phyloP scores from a whole-genome alignment of 768 basidiomycete genomes.

The Rhizopogon vulgaris region DNA sequence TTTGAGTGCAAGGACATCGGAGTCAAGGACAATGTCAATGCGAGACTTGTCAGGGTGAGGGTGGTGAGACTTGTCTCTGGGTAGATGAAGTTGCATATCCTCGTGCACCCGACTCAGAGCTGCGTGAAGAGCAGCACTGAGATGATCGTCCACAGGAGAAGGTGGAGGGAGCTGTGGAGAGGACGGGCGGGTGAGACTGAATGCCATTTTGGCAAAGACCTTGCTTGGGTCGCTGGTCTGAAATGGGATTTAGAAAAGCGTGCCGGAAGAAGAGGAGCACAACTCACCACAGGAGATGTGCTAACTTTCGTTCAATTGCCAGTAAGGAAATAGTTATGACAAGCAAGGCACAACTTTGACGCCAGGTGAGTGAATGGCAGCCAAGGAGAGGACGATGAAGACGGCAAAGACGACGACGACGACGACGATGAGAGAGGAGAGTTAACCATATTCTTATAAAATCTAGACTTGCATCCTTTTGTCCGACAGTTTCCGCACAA shows the following conservation, averaged over 20 bases:
- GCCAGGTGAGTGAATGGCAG: no score
- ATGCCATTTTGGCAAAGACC: constrained; percentile 24
- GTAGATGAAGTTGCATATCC: constrained; percentile 15
- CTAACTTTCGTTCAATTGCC: no score
- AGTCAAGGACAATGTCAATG: constrained; percentile 74
- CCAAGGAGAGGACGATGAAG: no score
- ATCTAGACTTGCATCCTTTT: no score
- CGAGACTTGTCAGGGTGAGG: constrained; percentile 39
- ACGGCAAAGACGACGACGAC: no score
- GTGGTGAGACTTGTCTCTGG: constrained; percentile 30
- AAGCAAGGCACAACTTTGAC: no score
- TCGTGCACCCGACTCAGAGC: constrained; percentile 26
- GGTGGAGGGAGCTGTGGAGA: constrained; percentile 16
- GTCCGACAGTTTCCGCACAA: no score
- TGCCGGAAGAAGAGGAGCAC: not conserved
- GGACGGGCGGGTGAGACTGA: constrained; percentile 28
- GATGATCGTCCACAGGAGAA: constrained; percentile 24
- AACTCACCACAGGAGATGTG: not conserved
- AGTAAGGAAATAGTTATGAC: no score
- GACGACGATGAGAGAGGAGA: no score
- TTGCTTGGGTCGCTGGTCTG: not conserved
- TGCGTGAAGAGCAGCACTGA: constrained; percentile 33
- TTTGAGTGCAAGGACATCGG: constrained; percentile 62
- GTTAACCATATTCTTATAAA: no score
- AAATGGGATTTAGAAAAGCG: constrained; percentile 1